Evolutionary conservation across 306 rosid species (phyloP), one percentile per base, ranked within the genome.

Genomic region (Lathyrus tuberosus): DNA sequence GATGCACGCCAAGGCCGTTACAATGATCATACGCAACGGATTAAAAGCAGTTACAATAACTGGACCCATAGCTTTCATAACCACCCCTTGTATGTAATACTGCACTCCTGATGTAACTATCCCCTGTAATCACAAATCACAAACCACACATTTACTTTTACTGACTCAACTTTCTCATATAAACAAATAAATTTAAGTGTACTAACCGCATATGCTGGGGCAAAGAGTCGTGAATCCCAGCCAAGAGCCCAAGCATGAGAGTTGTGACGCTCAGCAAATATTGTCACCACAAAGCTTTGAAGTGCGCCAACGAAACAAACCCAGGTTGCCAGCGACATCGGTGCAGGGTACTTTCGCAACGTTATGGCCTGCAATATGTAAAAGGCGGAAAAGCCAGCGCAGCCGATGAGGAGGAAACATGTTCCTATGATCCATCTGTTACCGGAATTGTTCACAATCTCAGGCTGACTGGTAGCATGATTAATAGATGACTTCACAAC

Each of bases 41-140:
- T 87, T 89, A 14, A 87, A 89, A 37, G 95, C 95, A 5, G 96
- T 92, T 1, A 92, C 96, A 44, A 84, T 86, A 2, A 92, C 94
- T 16, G 91, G 97, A 1, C 97, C 94, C 83, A 86, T 85, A 0
- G 80, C 63, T 74, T 74, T 85, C 80, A 83, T 77, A 4, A 91
- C 94, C 44, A 81, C 14, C 28, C 88, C 97, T 79, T 91, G 97
- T 22, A 89, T 80, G 74, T 87, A 92, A 42, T 89, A 86, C 24
- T 90, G 65, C 1, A 92, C 81, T 65, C 92, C 92, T 1, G 92
- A 89, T 15, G 87, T 53, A 13, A 92, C 84, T 35, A 92, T 70
- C 14, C 96, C 95, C 92, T 89, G 68, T 5, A 26, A 3, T 26
- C 30, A 56, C 14, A 13, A 13, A 14, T 38, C 22, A 20, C 12